These are phyloP conservation scores for Butyriboletus loyo DNA, from an alignment of 768 basidiomycete genomes.

Conservation along the genomic window DNA sequence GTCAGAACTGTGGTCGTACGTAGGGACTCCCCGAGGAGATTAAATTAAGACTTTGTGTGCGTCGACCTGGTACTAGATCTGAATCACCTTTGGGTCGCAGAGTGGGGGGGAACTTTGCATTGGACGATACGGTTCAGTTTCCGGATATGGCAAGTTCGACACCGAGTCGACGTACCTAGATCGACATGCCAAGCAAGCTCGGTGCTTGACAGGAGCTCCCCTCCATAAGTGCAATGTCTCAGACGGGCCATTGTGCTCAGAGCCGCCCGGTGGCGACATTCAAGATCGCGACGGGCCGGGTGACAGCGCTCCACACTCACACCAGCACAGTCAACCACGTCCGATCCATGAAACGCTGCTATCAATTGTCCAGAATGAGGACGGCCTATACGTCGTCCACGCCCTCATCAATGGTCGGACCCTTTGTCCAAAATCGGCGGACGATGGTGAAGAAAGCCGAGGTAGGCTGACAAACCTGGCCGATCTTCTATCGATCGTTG, in stretches of 20 bases:
- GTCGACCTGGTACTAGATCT: neutral
- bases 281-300: neutral
- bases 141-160: slow-evolving; percentile 9
- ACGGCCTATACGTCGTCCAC: too few species aligned
- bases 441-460: neutral
- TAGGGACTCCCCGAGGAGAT: too few species aligned
- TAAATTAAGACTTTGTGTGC: neutral
- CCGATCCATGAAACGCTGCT: neutral
- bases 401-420: too few species aligned
- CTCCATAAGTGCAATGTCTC: neutral
- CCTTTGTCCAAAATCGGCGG: slow-evolving; percentile 7
- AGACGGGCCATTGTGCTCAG: neutral
- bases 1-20: neutral
- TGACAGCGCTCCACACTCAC: slow-evolving; percentile 2
- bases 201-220: neutral
- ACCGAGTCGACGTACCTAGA: slow-evolving; percentile 7
- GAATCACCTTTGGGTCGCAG: neutral
- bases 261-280: neutral
- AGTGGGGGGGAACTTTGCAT: neutral
- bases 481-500: too few species aligned
- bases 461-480: too few species aligned
- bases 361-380: too few species aligned
- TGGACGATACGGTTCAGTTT: neutral
- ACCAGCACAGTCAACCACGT: neutral
- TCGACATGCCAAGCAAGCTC: neutral